Percentiles rank a stretch among this genome's conserved stretches.
Conservation (phyloP, 306 rosid species). For the Cucumis cinereus region DNA sequence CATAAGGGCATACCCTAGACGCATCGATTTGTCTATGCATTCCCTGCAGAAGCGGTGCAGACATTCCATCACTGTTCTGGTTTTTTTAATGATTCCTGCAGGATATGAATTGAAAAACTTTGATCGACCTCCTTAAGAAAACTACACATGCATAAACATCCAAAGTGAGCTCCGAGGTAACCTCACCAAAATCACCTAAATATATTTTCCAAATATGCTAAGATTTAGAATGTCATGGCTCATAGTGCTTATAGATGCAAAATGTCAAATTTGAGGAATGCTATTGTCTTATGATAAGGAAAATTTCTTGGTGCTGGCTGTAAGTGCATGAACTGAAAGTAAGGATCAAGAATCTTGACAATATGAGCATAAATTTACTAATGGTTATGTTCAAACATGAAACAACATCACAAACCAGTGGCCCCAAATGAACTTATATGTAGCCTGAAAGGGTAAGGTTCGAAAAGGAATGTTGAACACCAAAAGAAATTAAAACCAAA, state of each 20-base stretch:
- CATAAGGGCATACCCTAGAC: constrained; percentile 45
- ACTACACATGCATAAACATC: neutral
- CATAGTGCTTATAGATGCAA: neutral
- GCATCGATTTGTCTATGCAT: constrained; percentile 90
- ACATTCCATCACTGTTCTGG: constrained; percentile 82
- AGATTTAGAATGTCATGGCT: neutral
- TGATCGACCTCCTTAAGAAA: neutral
- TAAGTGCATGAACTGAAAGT: neutral
- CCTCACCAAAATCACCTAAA: neutral
- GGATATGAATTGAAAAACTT: neutral
- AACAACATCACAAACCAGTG: neutral
- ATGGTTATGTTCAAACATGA: neutral
- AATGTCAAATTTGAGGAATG: neutral
- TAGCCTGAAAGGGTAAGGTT: neutral
- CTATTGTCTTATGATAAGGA: neutral
- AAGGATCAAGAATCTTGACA: neutral
- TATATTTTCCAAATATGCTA: neutral
- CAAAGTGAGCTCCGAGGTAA: neutral
- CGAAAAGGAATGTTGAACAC: neutral
- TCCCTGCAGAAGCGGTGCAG: constrained; percentile 83
- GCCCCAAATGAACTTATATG: neutral
- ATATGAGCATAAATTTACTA: neutral
- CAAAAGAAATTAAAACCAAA: neutral
- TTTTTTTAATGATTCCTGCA: constrained; percentile 72
- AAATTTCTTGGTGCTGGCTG: neutral